Evolutionary conservation across 106 monocot species (phyloP).

Genomic region (Dendrobium huoshanense): DNA sequence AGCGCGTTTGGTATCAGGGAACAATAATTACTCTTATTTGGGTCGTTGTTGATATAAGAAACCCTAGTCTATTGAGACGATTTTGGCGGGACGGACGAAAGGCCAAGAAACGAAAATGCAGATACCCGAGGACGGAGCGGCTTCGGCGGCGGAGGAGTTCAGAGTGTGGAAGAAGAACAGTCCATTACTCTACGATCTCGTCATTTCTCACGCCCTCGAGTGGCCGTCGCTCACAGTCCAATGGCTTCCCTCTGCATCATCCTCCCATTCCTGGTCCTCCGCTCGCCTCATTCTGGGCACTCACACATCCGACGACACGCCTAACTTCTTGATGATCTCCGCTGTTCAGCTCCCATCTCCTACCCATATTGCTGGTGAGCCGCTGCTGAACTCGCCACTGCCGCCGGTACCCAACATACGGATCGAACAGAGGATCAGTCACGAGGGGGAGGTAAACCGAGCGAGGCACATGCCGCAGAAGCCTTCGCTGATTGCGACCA

Average conservation of each 20-base stretch:
- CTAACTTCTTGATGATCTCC: slow-evolving; percentile 69
- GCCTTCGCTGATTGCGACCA: slow-evolving; percentile 57
- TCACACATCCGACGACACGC: slow-evolving; percentile 72
- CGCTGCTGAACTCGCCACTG: slow-evolving; percentile 4
- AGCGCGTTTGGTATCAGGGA: too few species aligned
- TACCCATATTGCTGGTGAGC: neutral
- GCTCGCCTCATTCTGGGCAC: slow-evolving; percentile 64
- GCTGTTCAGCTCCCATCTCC: slow-evolving; percentile 38
- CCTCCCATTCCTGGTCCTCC: slow-evolving; percentile 10
- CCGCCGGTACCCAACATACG: slow-evolving; percentile 29
- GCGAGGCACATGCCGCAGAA: slow-evolving; percentile 88
- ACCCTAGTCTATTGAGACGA: neutral
- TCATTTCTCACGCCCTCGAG: slow-evolving; percentile 77
- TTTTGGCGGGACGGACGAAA: slow-evolving; percentile 3
- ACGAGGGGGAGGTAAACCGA: slow-evolving; percentile 86
- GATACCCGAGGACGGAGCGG: neutral
- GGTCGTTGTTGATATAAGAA: neutral
- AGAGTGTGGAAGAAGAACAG: slow-evolving; percentile 91
- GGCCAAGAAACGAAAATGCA: neutral
- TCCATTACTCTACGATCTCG: slow-evolving; percentile 81
- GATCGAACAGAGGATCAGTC: slow-evolving; percentile 35
- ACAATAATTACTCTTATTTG: too few species aligned
- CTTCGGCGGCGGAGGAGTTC: slow-evolving; percentile 45
- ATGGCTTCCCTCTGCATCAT: slow-evolving; percentile 44
- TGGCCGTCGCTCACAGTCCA: slow-evolving; percentile 89